Evolutionary conservation across 805 yeast species (phyloP), one percentile per base, ranked within the genome.

Genomic region (Pichia eremophila): DNA sequence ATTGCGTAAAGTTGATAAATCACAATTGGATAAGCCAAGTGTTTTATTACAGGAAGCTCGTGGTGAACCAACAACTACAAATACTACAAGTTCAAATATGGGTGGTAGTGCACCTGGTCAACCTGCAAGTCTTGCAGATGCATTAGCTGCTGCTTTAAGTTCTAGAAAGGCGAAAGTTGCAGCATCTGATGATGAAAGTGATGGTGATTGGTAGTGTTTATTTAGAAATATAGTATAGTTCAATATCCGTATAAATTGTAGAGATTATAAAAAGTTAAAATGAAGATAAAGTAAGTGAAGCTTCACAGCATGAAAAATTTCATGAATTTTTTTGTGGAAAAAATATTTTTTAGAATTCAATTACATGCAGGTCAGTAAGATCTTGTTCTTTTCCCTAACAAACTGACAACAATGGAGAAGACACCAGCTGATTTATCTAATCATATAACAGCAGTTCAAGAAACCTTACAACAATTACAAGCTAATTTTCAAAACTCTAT

Each of bases 161-260:
- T 77, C 79, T 48, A 76, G 97, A 59, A 91, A 91, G 66, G 79
- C 77, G 19, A 88, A 87, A 63, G 95, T 91, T 8, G 75, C 85
- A 1, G 78, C 73, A 18, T 81, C 88, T 54, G 95, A 88, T 53
- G 93, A 84, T 50, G 95, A 85, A 55, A 93, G 85, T 53, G 90
- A 85, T 50, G 83, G 77, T 46, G 95, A 87, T 46, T 83, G 88
- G 88, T 77, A 38, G 25, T 10, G 10, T 4, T 14, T 34, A 2
- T 22, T 5, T 22, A 22, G 25, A 22, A 5, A 5, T 22, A 22
- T 22, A 22, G 25, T 22, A 22, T 22, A 22, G 25, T 22, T 5
- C 5, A 4, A 7, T 22, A 22, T 22, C 25, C 5, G 25, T 22
- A 22, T 22, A 22, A 5, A 22, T 22, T 22, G 25, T 22, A 22